phyloP scores from a whole-genome alignment of 2,329 filamentous ascomycete genomes.

The Scedosporium boydii region DNA sequence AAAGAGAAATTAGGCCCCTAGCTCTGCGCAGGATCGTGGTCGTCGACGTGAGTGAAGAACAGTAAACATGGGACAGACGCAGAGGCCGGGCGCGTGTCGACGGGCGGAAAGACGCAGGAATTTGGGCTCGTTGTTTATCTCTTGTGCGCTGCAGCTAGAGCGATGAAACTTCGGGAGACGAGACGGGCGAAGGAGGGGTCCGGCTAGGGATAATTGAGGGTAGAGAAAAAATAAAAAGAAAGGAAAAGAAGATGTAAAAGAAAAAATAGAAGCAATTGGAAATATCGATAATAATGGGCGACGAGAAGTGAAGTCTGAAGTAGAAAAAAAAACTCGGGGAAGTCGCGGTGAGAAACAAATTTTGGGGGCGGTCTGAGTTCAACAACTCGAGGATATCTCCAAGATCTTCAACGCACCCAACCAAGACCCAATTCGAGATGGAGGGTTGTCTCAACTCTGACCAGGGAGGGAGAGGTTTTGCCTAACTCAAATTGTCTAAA shows the following conservation, averaged over 20 bases:
- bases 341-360: neutral
- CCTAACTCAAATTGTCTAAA: neutral
- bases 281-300: neutral
- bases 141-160: neutral
- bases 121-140: neutral
- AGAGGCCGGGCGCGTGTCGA: neutral
- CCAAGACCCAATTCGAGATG: neutral
- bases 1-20: neutral
- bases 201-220: neutral
- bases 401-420: neutral
- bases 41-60: neutral
- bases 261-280: neutral
- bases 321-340: neutral
- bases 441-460: neutral
- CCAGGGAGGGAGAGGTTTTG: neutral
- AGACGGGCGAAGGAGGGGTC: neutral
- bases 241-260: neutral
- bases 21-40: neutral
- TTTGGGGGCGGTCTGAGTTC: neutral
- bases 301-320: neutral
- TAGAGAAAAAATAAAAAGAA: neutral
- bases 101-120: conserved; percentile 2
- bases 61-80: conserved; percentile 4
- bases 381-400: neutral
- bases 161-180: neutral